Conservation (phyloP, 106 monocot species). For the Triglochin maritima region DNA sequence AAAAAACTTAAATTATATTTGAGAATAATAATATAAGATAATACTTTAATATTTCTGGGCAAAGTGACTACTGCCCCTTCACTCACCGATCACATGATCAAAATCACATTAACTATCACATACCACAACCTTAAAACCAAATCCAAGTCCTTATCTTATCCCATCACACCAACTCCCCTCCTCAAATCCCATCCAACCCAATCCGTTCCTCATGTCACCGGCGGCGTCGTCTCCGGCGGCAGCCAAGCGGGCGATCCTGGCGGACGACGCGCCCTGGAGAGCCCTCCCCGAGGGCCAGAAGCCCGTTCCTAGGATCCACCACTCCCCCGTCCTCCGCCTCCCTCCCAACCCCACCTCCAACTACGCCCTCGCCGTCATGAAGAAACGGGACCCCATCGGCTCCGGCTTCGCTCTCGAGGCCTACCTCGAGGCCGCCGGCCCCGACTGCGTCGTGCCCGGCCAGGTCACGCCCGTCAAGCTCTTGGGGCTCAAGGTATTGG, state of each 20-base stretch:
- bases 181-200: background rate
- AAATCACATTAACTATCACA: too few relatives aligned
- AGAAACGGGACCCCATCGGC: constrained; percentile 58
- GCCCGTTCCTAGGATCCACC: constrained; percentile 75
- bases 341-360: constrained; percentile 29
- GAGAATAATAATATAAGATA: too few relatives aligned
- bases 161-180: background rate
- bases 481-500: constrained; percentile 66
- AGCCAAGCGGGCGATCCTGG: constrained; percentile 32
- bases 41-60: too few relatives aligned
- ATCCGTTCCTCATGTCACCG: background rate
- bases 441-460: constrained; percentile 82
- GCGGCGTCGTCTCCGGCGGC: background rate
- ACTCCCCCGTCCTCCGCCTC: constrained; percentile 64
- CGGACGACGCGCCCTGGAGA: constrained; percentile 88
- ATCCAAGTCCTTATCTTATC: too few relatives aligned
- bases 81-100: too few relatives aligned
- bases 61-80: too few relatives aligned
- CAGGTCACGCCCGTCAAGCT: constrained; percentile 61
- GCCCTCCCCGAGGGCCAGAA: constrained; percentile 35
- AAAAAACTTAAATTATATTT: too few relatives aligned
- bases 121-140: too few relatives aligned
- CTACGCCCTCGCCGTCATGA: constrained; percentile 81
- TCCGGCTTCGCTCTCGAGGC: constrained; percentile 77
- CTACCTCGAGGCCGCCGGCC: constrained; percentile 66